Percentiles rank a stretch among this genome's conserved stretches.
phyloP scores from a whole-genome alignment of 2,329 filamentous ascomycete species.

The Alternaria hordeiaustralica region DNA sequence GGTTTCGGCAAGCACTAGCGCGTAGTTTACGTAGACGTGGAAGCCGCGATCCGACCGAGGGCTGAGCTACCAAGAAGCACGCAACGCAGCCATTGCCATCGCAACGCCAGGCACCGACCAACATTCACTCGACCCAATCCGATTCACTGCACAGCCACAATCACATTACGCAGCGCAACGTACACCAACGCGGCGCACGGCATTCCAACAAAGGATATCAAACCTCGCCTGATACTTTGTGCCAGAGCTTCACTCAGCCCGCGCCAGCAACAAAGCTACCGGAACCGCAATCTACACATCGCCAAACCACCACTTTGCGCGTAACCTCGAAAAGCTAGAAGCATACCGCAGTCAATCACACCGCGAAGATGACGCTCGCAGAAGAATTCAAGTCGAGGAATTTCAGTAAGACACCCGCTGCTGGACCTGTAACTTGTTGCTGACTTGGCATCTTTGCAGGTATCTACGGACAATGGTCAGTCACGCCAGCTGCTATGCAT shows the following conservation, averaged over 20 bases:
- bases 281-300: slow-evolving; percentile 9
- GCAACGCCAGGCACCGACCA: slow-evolving; percentile 31
- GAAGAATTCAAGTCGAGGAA: slow-evolving; percentile 70
- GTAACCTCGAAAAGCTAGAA: neutral
- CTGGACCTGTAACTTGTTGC: slow-evolving; percentile 24
- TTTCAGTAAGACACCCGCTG: slow-evolving; percentile 62
- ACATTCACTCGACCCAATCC: slow-evolving; percentile 9
- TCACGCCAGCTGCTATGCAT: slow-evolving; percentile 24
- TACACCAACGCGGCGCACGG: slow-evolving; percentile 22
- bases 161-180: slow-evolving; percentile 38
- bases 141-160: slow-evolving; percentile 38
- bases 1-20: slow-evolving; percentile 35
- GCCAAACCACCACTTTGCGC: slow-evolving; percentile 11
- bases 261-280: slow-evolving; percentile 28
- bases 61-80: slow-evolving; percentile 17
- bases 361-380: slow-evolving; percentile 60
- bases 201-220: slow-evolving; percentile 9
- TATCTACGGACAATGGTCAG: slow-evolving; percentile 74
- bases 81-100: slow-evolving; percentile 13
- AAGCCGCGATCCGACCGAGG: slow-evolving; percentile 33
- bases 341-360: neutral
- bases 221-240: slow-evolving; percentile 26
- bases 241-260: slow-evolving; percentile 34
- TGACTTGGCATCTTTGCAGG: slow-evolving; percentile 54
- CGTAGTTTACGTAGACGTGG: slow-evolving; percentile 43